These are phyloP conservation scores for Mycena galericulata DNA, from an alignment of 768 basidiomycete genomes.

Conservation along the genomic window DNA sequence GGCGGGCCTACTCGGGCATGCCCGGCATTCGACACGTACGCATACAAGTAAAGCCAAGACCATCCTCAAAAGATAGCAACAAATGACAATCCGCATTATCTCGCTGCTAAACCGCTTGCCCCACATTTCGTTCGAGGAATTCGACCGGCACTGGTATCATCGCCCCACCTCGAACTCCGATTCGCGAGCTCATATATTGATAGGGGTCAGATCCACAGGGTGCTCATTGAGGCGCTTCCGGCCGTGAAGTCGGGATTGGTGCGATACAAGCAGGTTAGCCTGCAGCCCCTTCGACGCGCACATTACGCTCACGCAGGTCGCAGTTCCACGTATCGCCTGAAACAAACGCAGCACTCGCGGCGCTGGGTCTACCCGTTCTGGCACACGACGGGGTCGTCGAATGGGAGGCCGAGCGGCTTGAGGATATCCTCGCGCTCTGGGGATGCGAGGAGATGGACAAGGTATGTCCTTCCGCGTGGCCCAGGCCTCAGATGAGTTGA, in stretches of 20 bases:
- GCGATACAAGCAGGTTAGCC: slow-evolving; percentile 23
- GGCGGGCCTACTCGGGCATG: too few species aligned
- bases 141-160: slow-evolving; percentile 31
- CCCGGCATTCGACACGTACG: too few species aligned
- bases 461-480: too few species aligned
- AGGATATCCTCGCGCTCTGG: slow-evolving; percentile 23
- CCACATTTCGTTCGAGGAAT: slow-evolving; percentile 28
- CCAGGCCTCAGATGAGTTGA: neutral
- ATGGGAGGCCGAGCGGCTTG: slow-evolving; percentile 14
- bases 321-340: slow-evolving; percentile 28
- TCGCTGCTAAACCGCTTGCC: slow-evolving; percentile 21
- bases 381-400: slow-evolving; percentile 21
- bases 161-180: too few species aligned
- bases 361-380: slow-evolving; percentile 8
- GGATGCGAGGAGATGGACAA: slow-evolving; percentile 6
- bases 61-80: too few species aligned
- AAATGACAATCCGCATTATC: slow-evolving; percentile 29
- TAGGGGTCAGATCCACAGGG: slow-evolving; percentile 19
- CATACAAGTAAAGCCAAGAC: too few species aligned
- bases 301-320: neutral
- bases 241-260: slow-evolving; percentile 29
- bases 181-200: neutral
- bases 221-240: slow-evolving; percentile 22
- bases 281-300: neutral
- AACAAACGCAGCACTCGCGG: slow-evolving; percentile 19